Evolutionary conservation across 2,329 filamentous ascomycete genomes (phyloP).

Genomic region (Trichophyton simii): DNA sequence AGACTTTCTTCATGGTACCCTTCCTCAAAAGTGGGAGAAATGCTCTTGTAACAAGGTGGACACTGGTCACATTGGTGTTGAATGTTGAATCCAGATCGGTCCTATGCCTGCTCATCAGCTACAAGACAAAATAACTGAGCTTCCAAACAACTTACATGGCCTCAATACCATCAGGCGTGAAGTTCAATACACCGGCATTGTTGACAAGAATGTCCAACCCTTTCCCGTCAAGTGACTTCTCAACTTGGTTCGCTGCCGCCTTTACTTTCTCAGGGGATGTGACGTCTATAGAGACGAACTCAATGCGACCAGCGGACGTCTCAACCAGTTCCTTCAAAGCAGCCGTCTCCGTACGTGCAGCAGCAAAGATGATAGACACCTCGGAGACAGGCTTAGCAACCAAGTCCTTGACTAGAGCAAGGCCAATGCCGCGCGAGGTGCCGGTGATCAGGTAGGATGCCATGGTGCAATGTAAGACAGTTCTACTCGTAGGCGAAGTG

Average conservation of each 20-base stretch:
- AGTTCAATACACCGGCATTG: constrained; percentile 18
- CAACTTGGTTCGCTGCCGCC: constrained; percentile 24
- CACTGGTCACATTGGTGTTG: constrained; percentile 28
- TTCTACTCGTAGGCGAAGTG: background rate
- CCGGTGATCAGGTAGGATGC: constrained; percentile 27
- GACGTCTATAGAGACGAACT: constrained; percentile 26
- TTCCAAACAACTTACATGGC: constrained; percentile 9
- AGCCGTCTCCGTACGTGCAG: constrained; percentile 21
- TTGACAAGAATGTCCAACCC: constrained; percentile 27
- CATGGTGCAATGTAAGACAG: constrained; percentile 15
- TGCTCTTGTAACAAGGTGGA: constrained; percentile 25
- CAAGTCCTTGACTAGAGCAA: constrained; percentile 20
- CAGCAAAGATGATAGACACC: constrained; percentile 30
- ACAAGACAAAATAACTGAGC: background rate
- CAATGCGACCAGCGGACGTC: constrained; percentile 22
- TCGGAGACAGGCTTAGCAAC: constrained; percentile 20
- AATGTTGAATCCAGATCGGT: constrained; percentile 20
- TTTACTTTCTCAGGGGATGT: constrained; percentile 24
- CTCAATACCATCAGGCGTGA: constrained; percentile 9
- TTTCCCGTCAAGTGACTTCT: constrained; percentile 22
- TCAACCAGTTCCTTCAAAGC: constrained; percentile 23
- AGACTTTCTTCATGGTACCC: constrained; percentile 30
- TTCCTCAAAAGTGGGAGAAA: constrained; percentile 26
- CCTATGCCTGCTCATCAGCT: constrained; percentile 9
- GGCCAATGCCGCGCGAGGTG: constrained; percentile 24